Base-by-base conservation (phyloP, 768 basidiomycete species). In the Clitopilus passeckerianus region DNA sequence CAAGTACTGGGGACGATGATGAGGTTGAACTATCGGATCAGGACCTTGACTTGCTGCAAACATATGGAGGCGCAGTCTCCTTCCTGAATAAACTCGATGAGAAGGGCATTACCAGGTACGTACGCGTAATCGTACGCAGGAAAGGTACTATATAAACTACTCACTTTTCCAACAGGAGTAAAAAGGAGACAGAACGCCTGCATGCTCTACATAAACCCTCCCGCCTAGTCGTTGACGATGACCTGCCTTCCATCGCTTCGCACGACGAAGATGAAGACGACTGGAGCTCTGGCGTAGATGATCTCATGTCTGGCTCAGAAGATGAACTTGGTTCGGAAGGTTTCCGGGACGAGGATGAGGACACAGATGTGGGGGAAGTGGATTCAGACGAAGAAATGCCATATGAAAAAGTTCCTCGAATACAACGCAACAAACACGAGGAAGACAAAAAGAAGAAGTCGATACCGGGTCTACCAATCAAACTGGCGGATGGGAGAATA, bases 41-140 rank as follows among this genome's bases (percentile, higher is more conserved):
- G 60, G 90, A 89, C 61, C 73, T 86, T 34, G 83, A 81, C n/a
- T 70, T 89, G 54, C 71, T 93, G 23, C 75, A 83, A 57, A 82
- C 86, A 64, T 90, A 86, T 65, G 82, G 88, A 20, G 76, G 75
- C 22, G 80, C 84, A 1, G 78, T 80, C 34, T 75, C 78, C 33
- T 98, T 98, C 72, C 72, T 98, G 61, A 74, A 80, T 33, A 75
- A 74, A 20, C 73, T 97, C 57, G 93, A 98, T 71, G 79, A 81
- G 61, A 85, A 84, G 64, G 90, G 85, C n/a, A 90, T 98, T 59
- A 79, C 90, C 61, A 82, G 89, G 95, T 91, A 67, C 60, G 82
- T 73, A 62, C 54, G 14, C 12, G 23, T 16, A 9, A 56, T 43
- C 4, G 8, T 35, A 44, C 14, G 30, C 57, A 2, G 37, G 37